These are phyloP conservation scores for Aspergillus candidus DNA, from an alignment of 2,329 filamentous ascomycete genomes.

Conservation along the genomic window DNA sequence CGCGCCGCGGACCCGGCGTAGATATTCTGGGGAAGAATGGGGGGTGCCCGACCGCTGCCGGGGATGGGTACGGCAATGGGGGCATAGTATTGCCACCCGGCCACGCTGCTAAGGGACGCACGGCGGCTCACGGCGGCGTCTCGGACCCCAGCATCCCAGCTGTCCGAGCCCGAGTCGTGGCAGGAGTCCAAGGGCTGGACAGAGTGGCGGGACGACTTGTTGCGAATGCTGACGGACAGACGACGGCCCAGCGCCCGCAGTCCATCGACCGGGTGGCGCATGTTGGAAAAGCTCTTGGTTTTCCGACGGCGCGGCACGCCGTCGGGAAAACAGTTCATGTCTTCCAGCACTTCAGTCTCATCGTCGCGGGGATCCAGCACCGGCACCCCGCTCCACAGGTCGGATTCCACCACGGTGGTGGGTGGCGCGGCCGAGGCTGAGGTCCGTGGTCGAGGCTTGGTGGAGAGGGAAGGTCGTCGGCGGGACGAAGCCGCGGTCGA, in stretches of 20 bases:
- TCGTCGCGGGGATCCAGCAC: slow-evolving; percentile 19
- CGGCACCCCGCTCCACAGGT: slow-evolving; percentile 21
- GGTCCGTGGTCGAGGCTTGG: slow-evolving; percentile 34
- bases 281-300: slow-evolving; percentile 38
- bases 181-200: slow-evolving; percentile 11
- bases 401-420: slow-evolving; percentile 16
- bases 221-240: slow-evolving; percentile 36
- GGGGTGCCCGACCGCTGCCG: slow-evolving; percentile 33
- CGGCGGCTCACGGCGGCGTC: slow-evolving; percentile 29
- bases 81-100: slow-evolving; percentile 30
- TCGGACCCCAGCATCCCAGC: slow-evolving; percentile 24
- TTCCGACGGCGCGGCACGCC: slow-evolving; percentile 27
- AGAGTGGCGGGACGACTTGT: slow-evolving; percentile 30
- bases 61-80: slow-evolving; percentile 30
- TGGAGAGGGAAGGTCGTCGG: slow-evolving; percentile 35
- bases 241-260: slow-evolving; percentile 37
- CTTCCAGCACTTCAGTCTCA: slow-evolving; percentile 25
- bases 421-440: slow-evolving; percentile 22
- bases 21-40: slow-evolving; percentile 36
- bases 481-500: slow-evolving; percentile 21
- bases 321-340: slow-evolving; percentile 27
- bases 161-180: slow-evolving; percentile 13
- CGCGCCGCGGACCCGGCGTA: slow-evolving; percentile 41
- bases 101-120: slow-evolving; percentile 31
- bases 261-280: slow-evolving; percentile 38